Conservation (phyloP, 2,329 filamentous ascomycete species). For the Drechslera avenae region DNA sequence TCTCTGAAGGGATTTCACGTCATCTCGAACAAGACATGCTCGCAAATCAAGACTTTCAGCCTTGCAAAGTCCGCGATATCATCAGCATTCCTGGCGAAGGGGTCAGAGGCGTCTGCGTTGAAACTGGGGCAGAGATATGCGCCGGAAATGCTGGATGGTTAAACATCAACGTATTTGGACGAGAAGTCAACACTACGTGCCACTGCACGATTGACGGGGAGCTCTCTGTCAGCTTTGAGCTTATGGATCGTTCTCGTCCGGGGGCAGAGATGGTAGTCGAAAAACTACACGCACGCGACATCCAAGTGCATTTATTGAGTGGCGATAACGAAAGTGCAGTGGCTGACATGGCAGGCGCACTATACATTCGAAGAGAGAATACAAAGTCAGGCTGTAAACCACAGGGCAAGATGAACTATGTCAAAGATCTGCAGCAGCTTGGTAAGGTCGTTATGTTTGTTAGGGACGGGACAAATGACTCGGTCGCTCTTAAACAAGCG, state of each 20-base stretch:
- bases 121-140: slow-evolving; percentile 35
- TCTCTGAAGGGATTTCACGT: slow-evolving; percentile 54
- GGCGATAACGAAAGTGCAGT: slow-evolving; percentile 61
- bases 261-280: slow-evolving; percentile 59
- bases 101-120: slow-evolving; percentile 47
- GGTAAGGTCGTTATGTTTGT: slow-evolving; percentile 65
- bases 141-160: slow-evolving; percentile 59
- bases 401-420: slow-evolving; percentile 60
- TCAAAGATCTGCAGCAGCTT: slow-evolving; percentile 43
- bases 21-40: slow-evolving; percentile 13
- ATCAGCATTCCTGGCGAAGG: slow-evolving; percentile 52
- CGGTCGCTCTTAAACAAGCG: slow-evolving; percentile 72
- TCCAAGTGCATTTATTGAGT: slow-evolving; percentile 61
- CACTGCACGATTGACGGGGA: slow-evolving; percentile 42
- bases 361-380: slow-evolving; percentile 47
- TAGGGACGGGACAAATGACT: slow-evolving; percentile 82
- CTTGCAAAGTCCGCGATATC: slow-evolving; percentile 27
- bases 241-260: slow-evolving; percentile 55
- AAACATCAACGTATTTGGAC: slow-evolving; percentile 34
- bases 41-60: slow-evolving; percentile 9
- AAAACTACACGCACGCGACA: slow-evolving; percentile 55
- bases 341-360: slow-evolving; percentile 50
- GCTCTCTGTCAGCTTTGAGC: slow-evolving; percentile 56
- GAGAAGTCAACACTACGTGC: slow-evolving; percentile 39
- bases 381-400: slow-evolving; percentile 57